Conservation (phyloP, 148 eudicot species). For the Bassia scoparia region DNA sequence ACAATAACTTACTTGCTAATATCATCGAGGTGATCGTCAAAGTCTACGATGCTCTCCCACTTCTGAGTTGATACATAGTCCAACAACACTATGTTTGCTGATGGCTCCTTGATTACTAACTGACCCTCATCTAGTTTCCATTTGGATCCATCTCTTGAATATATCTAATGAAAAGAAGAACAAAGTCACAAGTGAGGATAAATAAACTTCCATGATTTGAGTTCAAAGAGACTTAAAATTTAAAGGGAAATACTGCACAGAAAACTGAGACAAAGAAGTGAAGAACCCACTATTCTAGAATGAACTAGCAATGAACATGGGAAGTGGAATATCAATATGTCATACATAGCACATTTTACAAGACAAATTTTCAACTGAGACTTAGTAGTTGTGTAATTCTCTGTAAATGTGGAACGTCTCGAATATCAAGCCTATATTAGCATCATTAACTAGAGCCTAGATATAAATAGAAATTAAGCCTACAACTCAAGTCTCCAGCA, state of each 20-base stretch:
- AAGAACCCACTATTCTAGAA: too few relatives aligned
- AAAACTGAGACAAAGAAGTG: background rate
- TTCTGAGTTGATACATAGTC: conserved; percentile 68
- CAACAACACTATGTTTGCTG: conserved; percentile 65
- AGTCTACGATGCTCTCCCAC: conserved; percentile 66
- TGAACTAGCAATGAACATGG: background rate
- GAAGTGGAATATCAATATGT: background rate
- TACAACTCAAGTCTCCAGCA: background rate
- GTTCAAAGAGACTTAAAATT: too few relatives aligned
- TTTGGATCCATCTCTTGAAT: conserved; percentile 65
- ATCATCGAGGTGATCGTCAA: conserved; percentile 91
- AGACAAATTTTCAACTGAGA: background rate
- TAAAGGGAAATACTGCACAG: background rate
- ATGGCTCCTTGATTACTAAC: conserved; percentile 57
- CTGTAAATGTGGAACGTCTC: background rate
- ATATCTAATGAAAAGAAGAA: conserved; percentile 43
- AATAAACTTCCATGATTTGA: background rate
- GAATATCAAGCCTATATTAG: background rate
- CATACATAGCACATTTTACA: too few relatives aligned
- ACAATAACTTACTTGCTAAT: conserved; percentile 64
- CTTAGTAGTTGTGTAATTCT: background rate
- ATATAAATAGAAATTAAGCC: background rate
- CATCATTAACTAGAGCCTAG: background rate
- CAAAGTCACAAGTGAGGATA: background rate
- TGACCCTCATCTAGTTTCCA: conserved; percentile 66